Base-by-base conservation (phyloP, 441 rosid species). In the Populus tomentosa region DNA sequence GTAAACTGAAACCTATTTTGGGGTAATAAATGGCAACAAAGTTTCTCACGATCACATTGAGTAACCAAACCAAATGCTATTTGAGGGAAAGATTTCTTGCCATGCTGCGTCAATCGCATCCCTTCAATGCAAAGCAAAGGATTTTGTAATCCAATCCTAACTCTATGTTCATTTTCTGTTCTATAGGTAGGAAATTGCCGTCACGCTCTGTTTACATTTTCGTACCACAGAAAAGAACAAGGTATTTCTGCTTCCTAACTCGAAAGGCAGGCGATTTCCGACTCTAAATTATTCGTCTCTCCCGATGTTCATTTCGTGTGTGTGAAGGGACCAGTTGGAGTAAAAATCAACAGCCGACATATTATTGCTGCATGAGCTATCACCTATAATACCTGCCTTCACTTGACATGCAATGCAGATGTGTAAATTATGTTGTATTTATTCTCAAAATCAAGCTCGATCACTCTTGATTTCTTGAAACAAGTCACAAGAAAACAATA, bases 71-170 rank as follows among this genome's bases (percentile, higher is more conserved):
- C 24, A 11, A 46, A 30, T 66, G 64, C 30, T 4, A 24, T 69
- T 24, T 6, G 11, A 26, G 46, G 46, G 75, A 23, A 61, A 50
- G 50, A 33, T 1, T 33, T 2, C 64, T 30, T 66, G 42, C 20
- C 59, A 61, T 61, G 2, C 26, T 59, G 10, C 33, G 21, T 75
- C 62, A 67, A 42, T 66, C 1, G 42, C 24, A 38, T 76, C 63
- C 81, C 88, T 84, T 86, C 1, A 5, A 30, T 30, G 30, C 64
- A 2, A 85, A 76, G 85, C 83, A 79, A 84, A 63, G 72, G 70
- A 33, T 21, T 7, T 4, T 36, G 23, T 7, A 0, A 1, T 21
- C 64, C 70, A 0, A 2, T 21, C 64, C 70, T 18, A 66, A 70
- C 21, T 53, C 74, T 40, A 32, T 42, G 67, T 32, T 61, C 42